These are phyloP conservation scores for Chytriomyces hyalinus DNA, from an alignment of 192 early-diverging fungal species.

Conservation along the genomic window DNA sequence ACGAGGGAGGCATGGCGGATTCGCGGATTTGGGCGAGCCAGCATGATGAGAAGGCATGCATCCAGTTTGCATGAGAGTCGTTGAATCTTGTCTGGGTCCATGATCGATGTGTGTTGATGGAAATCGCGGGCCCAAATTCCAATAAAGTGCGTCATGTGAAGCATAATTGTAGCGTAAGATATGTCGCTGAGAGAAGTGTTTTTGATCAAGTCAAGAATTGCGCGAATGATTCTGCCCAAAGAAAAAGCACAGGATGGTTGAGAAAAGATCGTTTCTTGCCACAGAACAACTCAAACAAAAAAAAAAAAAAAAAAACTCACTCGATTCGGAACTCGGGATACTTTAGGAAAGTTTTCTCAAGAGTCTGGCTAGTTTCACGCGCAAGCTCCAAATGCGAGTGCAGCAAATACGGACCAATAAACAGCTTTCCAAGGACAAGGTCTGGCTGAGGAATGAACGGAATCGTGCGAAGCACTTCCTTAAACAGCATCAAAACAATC, in stretches of 20 bases:
- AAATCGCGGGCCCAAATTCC: constrained; percentile 45
- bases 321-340: constrained; percentile 50
- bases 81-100: constrained; percentile 44
- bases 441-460: constrained; percentile 53
- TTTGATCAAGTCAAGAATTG: constrained; percentile 56
- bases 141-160: constrained; percentile 41
- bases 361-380: constrained; percentile 32
- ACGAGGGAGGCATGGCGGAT: constrained; percentile 48
- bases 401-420: constrained; percentile 54
- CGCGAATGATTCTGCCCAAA: constrained; percentile 47
- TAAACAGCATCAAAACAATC: constrained; percentile 41
- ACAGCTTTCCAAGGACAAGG: constrained; percentile 49
- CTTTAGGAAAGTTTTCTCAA: constrained; percentile 45
- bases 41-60: constrained; percentile 48
- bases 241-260: neutral
- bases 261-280: neutral
- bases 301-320: constrained; percentile 24
- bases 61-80: constrained; percentile 59
- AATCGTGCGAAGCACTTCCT: constrained; percentile 48
- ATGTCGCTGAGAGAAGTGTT: constrained; percentile 52
- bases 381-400: constrained; percentile 48
- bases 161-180: constrained; percentile 49
- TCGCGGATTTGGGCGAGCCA: constrained; percentile 50
- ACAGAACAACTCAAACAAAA: constrained; percentile 6
- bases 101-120: neutral